phyloP scores from a whole-genome alignment of 1,139 yeast species.

The Sugiyamaella castrensis region DNA sequence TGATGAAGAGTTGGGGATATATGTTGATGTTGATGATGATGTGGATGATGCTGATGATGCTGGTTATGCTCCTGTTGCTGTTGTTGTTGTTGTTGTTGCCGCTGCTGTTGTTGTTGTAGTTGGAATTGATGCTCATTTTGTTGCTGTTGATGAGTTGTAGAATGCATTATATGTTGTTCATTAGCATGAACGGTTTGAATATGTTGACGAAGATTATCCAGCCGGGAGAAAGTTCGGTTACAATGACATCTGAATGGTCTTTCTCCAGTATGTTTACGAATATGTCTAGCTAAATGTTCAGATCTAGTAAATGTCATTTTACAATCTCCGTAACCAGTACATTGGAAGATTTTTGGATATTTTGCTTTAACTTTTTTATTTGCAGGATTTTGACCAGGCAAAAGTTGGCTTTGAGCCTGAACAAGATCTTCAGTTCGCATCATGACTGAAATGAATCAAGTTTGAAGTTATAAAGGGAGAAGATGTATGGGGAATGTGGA shows the following conservation, averaged over 20 bases:
- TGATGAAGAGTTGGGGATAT: constrained; percentile 14
- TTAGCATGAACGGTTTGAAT: constrained; percentile 89
- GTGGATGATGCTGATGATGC: constrained; percentile 13
- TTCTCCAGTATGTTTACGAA: constrained; percentile 92
- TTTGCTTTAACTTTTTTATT: constrained; percentile 28
- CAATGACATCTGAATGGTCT: constrained; percentile 91
- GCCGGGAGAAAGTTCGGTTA: constrained; percentile 71
- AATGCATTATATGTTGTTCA: constrained; percentile 48
- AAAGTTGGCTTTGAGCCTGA: not conserved
- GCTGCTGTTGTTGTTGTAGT: constrained; percentile 13
- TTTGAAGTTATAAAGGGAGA: too few relatives aligned
- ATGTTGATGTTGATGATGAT: constrained; percentile 15
- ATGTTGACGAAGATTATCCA: constrained; percentile 89
- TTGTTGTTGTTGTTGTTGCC: constrained; percentile 11
- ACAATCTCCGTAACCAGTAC: constrained; percentile 86
- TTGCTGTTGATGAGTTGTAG: constrained; percentile 22
- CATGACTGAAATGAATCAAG: not conserved
- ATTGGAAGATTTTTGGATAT: constrained; percentile 61
- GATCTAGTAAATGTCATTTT: constrained; percentile 83
- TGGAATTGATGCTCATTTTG: constrained; percentile 11
- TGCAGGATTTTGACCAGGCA: constrained; percentile 4
- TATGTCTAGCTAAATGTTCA: constrained; percentile 90
- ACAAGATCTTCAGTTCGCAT: constrained; percentile 10
- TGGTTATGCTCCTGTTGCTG: constrained; percentile 13
- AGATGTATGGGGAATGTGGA: too few relatives aligned